Conservation (phyloP, 1,284 basidiomycete genomes). For the Ustilago cynodontis region DNA sequence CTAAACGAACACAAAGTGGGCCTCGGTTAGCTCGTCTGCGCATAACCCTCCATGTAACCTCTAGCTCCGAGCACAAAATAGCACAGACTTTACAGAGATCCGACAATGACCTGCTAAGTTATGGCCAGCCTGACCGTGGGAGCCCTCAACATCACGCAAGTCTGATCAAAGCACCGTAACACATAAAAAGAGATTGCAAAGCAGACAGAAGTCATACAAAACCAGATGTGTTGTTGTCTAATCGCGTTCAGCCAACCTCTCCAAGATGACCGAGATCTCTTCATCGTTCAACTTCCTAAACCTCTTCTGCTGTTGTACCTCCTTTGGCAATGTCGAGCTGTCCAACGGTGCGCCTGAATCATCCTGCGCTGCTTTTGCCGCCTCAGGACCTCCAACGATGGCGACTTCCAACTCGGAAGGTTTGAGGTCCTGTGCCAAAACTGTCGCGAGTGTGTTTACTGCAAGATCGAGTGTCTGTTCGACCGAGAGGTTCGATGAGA, state of each 20-base stretch:
- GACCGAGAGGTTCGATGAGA: conserved; percentile 44
- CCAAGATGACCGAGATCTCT: conserved; percentile 63
- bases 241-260: conserved; percentile 66
- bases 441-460: conserved; percentile 94
- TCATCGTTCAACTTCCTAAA: conserved; percentile 64
- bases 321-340: conserved; percentile 32
- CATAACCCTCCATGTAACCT: not conserved
- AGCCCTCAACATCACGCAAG: no score
- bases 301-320: conserved; percentile 53
- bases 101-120: not conserved
- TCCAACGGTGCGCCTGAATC: conserved; percentile 28
- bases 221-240: conserved; percentile 16
- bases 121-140: not conserved
- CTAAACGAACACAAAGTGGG: conserved; percentile 20
- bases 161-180: not conserved
- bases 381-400: conserved; percentile 68
- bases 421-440: conserved; percentile 93
- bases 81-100: not conserved
- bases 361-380: conserved; percentile 20
- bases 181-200: not conserved
- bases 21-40: not conserved
- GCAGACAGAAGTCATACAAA: not conserved
- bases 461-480: conserved; percentile 78
- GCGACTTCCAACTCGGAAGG: conserved; percentile 74
- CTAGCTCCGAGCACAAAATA: not conserved